A percentile compares a stretch with the other conserved stretches of the same genome.
Evolutionary conservation across 495 filamentous ascomycete genomes (phyloP).

Genomic region (Pyrenopolyporus hunteri): DNA sequence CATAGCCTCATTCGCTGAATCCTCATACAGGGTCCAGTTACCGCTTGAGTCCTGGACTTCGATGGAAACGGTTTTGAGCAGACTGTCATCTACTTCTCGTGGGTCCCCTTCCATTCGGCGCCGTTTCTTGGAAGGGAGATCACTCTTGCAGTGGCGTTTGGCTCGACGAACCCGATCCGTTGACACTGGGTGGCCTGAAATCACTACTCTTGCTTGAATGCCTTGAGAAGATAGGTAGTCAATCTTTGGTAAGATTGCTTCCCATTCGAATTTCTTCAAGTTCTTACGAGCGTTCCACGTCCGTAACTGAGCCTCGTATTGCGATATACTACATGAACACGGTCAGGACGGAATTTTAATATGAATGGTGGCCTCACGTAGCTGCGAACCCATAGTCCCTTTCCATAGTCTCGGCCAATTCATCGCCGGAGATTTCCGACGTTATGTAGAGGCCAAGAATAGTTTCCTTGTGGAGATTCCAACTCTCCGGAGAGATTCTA

Average conservation of each 20-base stretch:
- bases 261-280: conserved; percentile 24
- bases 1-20: neutral
- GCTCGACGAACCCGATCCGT: conserved; percentile 11
- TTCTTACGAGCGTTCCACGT: conserved; percentile 36
- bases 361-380: conserved; percentile 11
- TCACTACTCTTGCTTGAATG: conserved; percentile 15
- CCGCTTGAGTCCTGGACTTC: conserved; percentile 6
- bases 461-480: conserved; percentile 26
- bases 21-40: neutral
- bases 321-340: conserved; percentile 1
- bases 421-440: neutral
- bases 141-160: conserved; percentile 4
- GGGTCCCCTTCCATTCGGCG: neutral
- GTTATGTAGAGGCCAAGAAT: conserved; percentile 26
- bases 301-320: conserved; percentile 22
- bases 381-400: conserved; percentile 21
- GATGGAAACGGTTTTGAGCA: neutral
- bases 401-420: conserved; percentile 26
- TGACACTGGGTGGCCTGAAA: conserved; percentile 22
- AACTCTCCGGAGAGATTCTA: conserved; percentile 17
- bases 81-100: neutral
- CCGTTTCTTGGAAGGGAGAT: neutral
- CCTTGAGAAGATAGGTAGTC: conserved; percentile 9
- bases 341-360: neutral
- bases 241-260: conserved; percentile 15